These are phyloP conservation scores for Aspergillus nanangensis DNA, from an alignment of 495 filamentous ascomycete species.

Conservation along the genomic window DNA sequence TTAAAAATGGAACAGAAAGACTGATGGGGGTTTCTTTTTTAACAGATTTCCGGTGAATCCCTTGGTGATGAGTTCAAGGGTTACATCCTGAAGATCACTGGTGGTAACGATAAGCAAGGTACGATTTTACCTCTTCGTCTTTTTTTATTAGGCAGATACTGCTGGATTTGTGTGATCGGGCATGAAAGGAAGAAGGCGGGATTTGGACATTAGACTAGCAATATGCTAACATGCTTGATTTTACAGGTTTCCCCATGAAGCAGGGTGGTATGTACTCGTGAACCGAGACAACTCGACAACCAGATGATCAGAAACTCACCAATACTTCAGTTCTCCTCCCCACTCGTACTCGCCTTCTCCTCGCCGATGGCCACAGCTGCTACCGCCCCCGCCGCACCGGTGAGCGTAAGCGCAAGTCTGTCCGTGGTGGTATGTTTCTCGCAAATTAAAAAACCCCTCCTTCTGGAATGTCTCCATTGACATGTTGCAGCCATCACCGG, in stretches of 20 bases:
- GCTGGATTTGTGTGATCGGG: neutral
- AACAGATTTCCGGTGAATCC: conserved; percentile 67
- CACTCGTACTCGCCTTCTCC: conserved; percentile 92
- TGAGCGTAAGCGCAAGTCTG: conserved; percentile 98
- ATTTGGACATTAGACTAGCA: too few relatives aligned
- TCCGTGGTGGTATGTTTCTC: conserved; percentile 69
- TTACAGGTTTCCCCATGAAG: conserved; percentile 93
- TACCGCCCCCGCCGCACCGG: conserved; percentile 96
- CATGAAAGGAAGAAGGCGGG: neutral
- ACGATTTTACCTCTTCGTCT: conserved; percentile 13
- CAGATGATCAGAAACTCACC: conserved; percentile 25
- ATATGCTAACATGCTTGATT: conserved; percentile 22
- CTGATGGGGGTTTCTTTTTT: conserved; percentile 34
- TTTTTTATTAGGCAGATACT: conserved; percentile 1
- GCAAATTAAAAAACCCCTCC: neutral
- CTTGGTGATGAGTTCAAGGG: conserved; percentile 99
- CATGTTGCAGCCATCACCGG: conserved; percentile 67
- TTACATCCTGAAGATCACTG: conserved; percentile 86
- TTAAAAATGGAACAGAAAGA: conserved; percentile 27
- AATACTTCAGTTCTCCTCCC: conserved; percentile 66
- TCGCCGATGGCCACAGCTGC: conserved; percentile 83
- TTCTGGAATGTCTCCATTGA: conserved; percentile 7
- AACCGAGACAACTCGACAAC: conserved; percentile 10
- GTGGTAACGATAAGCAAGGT: conserved; percentile 99
- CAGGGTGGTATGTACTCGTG: conserved; percentile 67